A percentile compares a stretch with the other conserved stretches of the same genome.
Conservation (phyloP, 1,284 basidiomycete species). For the Naganishia cerealis region DNA sequence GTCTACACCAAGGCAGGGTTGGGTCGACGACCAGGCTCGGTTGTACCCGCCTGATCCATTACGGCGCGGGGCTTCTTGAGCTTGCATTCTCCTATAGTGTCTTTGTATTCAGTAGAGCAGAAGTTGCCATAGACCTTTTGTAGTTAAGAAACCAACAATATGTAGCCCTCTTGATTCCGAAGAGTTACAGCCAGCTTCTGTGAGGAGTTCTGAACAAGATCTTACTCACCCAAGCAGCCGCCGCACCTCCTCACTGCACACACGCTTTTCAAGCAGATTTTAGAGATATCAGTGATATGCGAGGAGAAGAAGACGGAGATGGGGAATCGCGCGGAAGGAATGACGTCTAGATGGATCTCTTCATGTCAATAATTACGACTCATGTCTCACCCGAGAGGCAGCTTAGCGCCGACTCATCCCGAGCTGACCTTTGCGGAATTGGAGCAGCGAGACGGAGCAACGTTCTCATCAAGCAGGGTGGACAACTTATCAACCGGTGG, state of each 20-base stretch:
- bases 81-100: background rate
- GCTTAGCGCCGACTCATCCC: background rate
- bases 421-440: background rate
- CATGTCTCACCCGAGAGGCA: background rate
- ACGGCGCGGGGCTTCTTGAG: background rate
- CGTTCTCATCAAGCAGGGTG: background rate
- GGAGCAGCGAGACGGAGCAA: background rate
- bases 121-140: no score
- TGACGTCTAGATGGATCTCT: background rate
- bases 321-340: no score
- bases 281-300: no score
- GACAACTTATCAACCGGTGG: background rate
- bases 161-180: no score
- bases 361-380: conserved; percentile 6
- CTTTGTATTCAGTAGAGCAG: background rate
- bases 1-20: conserved; percentile 40
- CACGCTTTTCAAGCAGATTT: no score
- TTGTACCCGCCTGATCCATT: background rate
- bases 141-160: no score
- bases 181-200: no score
- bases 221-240: no score
- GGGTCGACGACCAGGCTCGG: conserved; percentile 8
- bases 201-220: no score
- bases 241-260: no score
- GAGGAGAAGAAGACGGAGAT: no score